Percentiles rank a stretch among this genome's conserved stretches.
Evolutionary conservation across 345 rosid genomes (phyloP).

Genomic region (Eucalyptus pauciflora): DNA sequence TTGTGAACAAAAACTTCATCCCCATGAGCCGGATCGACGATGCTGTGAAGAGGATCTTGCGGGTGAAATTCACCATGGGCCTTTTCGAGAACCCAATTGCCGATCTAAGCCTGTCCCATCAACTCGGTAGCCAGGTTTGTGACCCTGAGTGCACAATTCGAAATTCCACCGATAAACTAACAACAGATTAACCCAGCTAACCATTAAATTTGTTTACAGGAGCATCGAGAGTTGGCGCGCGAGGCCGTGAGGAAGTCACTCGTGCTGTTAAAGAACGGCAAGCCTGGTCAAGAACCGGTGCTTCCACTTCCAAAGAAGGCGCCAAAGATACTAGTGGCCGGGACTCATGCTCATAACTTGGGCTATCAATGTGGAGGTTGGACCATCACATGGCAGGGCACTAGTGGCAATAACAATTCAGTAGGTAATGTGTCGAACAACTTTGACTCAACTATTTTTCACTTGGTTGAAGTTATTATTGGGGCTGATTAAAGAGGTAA

Average conservation of each 20-base stretch:
- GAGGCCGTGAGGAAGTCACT: conserved; percentile 89
- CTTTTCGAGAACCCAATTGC: conserved; percentile 57
- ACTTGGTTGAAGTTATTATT: not conserved
- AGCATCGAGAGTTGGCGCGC: conserved; percentile 67
- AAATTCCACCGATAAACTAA: not conserved
- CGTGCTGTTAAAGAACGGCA: conserved; percentile 61
- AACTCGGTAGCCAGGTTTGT: conserved; percentile 52
- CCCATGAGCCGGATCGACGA: conserved; percentile 64
- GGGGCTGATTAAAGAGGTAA: not conserved
- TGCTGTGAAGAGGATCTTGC: conserved; percentile 63
- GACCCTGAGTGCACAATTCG: not conserved
- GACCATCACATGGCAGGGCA: conserved; percentile 78
- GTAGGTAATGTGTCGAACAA: conserved; percentile 9
- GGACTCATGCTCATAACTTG: conserved; percentile 67
- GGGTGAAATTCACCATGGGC: conserved; percentile 69
- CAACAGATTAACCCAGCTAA: not conserved
- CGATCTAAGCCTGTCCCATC: conserved; percentile 22
- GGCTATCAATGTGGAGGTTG: conserved; percentile 89
- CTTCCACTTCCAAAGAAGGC: conserved; percentile 68
- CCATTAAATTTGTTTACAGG: conserved; percentile 7
- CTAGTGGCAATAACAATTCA: conserved; percentile 33
- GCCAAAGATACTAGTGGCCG: conserved; percentile 56
- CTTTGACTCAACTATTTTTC: not conserved
- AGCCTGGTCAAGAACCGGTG: conserved; percentile 19
- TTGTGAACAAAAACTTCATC: conserved; percentile 26